phyloP scores from a whole-genome alignment of 2,329 filamentous ascomycete species.

The Myotisia sp. region DNA sequence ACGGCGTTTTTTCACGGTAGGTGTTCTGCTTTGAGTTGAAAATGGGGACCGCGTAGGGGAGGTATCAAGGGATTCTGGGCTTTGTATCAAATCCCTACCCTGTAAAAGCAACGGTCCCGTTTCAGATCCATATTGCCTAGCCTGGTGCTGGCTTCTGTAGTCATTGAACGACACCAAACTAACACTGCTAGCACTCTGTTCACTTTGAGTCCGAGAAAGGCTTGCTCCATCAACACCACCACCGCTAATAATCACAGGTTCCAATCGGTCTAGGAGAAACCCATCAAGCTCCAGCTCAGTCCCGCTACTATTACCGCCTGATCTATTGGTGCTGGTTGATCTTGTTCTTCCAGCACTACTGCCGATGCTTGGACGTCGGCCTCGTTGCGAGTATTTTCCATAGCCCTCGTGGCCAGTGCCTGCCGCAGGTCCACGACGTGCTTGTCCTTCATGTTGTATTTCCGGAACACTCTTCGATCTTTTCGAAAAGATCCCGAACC shows the following conservation, averaged over 20 bases:
- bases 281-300: slow-evolving; percentile 35
- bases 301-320: slow-evolving; percentile 28
- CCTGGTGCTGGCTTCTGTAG: not conserved
- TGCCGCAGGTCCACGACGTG: slow-evolving; percentile 66
- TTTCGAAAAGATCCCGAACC: slow-evolving; percentile 66
- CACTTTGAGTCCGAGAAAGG: slow-evolving; percentile 26
- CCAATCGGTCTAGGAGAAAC: slow-evolving; percentile 33
- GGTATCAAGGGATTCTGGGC: slow-evolving; percentile 21
- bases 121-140: too few relatives aligned
- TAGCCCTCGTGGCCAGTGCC: slow-evolving; percentile 80
- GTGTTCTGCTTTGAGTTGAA: not conserved
- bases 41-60: not conserved
- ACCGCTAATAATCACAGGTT: slow-evolving; percentile 37
- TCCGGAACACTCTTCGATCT: slow-evolving; percentile 51
- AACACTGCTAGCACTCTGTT: slow-evolving; percentile 25
- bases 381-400: slow-evolving; percentile 33
- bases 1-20: slow-evolving; percentile 13
- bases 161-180: slow-evolving; percentile 18
- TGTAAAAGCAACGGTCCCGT: slow-evolving; percentile 17
- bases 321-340: slow-evolving; percentile 29
- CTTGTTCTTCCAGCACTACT: slow-evolving; percentile 27
- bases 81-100: slow-evolving; percentile 17
- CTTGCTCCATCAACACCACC: slow-evolving; percentile 25
- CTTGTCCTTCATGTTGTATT: slow-evolving; percentile 35
- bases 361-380: slow-evolving; percentile 30